Percentiles rank a stretch among this genome's conserved stretches.
phyloP scores from a whole-genome alignment of 495 filamentous ascomycete species.

The Penicillium lividum region DNA sequence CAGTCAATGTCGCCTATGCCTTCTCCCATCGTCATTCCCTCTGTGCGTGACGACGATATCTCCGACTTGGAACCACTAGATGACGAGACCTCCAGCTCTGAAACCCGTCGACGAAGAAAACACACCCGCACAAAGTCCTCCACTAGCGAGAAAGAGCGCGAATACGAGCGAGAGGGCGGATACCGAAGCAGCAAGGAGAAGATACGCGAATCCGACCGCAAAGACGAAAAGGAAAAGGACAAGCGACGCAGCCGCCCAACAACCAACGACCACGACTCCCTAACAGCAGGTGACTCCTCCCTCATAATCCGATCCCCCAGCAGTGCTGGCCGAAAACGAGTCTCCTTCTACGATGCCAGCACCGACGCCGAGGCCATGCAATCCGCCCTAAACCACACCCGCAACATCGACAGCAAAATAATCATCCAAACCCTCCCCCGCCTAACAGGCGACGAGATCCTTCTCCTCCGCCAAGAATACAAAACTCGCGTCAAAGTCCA shows the following conservation, averaged over 20 bases:
- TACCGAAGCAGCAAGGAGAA: constrained; percentile 26
- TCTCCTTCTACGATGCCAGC: constrained; percentile 71
- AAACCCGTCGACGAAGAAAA: constrained; percentile 35
- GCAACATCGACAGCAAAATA: constrained; percentile 64
- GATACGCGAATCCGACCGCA: constrained; percentile 26
- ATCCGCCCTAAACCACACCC: constrained; percentile 68
- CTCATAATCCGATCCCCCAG: constrained; percentile 34
- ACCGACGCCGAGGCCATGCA: constrained; percentile 76
- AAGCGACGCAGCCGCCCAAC: constrained; percentile 33
- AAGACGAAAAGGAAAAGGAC: constrained; percentile 39
- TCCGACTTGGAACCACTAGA: constrained; percentile 52
- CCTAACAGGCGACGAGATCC: constrained; percentile 80
- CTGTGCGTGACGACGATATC: constrained; percentile 47
- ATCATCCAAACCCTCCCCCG: constrained; percentile 83
- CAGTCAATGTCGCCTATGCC: constrained; percentile 96
- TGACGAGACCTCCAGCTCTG: constrained; percentile 30
- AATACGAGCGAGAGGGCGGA: not conserved
- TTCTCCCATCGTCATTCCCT: constrained; percentile 60
- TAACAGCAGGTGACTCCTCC: constrained; percentile 22
- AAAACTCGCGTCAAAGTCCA: constrained; percentile 82
- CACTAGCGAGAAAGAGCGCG: constrained; percentile 23
- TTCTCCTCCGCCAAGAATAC: constrained; percentile 83
- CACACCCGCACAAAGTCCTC: constrained; percentile 32
- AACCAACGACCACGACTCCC: constrained; percentile 27
- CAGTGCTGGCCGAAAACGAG: constrained; percentile 42